Base-by-base conservation (phyloP, 2,329 filamentous ascomycete genomes). In the Botryosphaeria dothidea region DNA sequence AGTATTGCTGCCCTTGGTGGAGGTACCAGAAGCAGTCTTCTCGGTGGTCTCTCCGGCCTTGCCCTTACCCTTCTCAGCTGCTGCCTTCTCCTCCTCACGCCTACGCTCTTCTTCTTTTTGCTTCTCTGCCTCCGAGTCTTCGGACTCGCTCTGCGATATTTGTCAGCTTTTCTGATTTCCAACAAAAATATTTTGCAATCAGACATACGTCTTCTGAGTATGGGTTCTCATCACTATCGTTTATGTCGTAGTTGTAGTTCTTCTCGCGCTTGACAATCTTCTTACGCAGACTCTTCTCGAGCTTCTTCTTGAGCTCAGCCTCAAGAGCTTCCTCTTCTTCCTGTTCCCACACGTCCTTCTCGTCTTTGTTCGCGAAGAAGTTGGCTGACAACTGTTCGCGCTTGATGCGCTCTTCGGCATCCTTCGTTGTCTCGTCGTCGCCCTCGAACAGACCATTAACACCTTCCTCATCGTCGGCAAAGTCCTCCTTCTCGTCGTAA, bases 351-450 rank as follows among this genome's bases (percentile, higher is more conserved):
- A 80, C 75, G 58, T 81, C 78, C 51, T 77, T 71, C 64, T 83
- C 80, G 48, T 82, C 76, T 51, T 80, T 81, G 13, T 82, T 81
- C 72, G 96, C 90, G 70, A 96, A 97, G 2, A 95, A 82, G 72
- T 96, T 96, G 8, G 94, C 94, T 61, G 88, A 88, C n/a, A 96
- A 83, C 76, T 96, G 93, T 76, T 93, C 91, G 25, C 86, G 85
- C 77, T 91, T 92, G 71, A 93, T 85, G 66, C 83, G 84, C 36
- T 85, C 81, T 15, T 86, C 86, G 21, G 88, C 88, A 65, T 88
- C 86, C 68, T 90, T 84, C 66, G 88, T 86, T 17, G 85, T 83
- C 67, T 85, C 85, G 29, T 78, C 77, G 15, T 79, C 77, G 36
- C 75, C 78, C 60, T 79, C 78, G 51, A 79, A 79, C 8, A 79